Evolutionary conservation across 2,329 filamentous ascomycete genomes (phyloP).

Genomic region (Aspergillus awamori): DNA sequence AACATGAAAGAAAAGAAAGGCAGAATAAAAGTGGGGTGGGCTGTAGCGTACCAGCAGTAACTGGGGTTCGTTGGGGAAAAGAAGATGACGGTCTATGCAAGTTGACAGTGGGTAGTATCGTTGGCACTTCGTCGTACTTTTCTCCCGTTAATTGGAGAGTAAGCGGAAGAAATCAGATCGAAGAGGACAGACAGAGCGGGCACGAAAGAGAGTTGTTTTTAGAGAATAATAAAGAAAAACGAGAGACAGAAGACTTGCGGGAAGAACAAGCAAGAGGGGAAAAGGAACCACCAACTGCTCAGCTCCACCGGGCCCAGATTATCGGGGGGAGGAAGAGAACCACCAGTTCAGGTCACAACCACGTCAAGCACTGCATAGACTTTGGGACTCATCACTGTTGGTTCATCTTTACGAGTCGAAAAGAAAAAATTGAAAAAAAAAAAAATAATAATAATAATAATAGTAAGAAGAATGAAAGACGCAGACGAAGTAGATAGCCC

Average conservation of each 20-base stretch:
- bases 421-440: too few relatives aligned
- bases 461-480: too few relatives aligned
- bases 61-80: too few relatives aligned
- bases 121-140: too few relatives aligned
- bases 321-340: neutral
- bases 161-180: neutral
- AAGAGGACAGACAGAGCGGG: neutral
- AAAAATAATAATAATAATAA: too few relatives aligned
- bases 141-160: too few relatives aligned
- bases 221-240: neutral
- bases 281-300: neutral
- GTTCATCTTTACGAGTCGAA: too few relatives aligned
- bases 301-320: constrained; percentile 11
- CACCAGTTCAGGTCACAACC: neutral
- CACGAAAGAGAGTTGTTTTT: neutral
- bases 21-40: neutral
- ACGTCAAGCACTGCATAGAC: neutral
- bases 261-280: neutral
- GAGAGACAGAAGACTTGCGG: neutral
- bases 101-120: neutral
- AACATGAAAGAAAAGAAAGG: neutral
- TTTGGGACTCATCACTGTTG: neutral
- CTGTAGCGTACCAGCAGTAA: neutral
- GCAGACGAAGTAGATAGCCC: too few relatives aligned
- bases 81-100: neutral